Conservation (phyloP, 1,284 basidiomycete genomes). For the Microbotryum lychnidis-dioicae region DNA sequence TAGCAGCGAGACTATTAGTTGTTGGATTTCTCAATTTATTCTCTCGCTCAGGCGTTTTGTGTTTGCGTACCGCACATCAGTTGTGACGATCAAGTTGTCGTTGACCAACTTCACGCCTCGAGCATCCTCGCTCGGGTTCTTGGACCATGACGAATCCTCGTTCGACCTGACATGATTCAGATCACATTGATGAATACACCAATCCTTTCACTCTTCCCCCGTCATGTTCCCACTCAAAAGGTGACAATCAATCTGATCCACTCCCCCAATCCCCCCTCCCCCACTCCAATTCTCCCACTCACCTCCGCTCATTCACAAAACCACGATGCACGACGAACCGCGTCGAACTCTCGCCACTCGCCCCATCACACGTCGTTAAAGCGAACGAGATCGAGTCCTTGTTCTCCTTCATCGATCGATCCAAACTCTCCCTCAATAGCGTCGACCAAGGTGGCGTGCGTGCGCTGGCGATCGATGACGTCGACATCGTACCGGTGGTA, state of each 20-base stretch:
- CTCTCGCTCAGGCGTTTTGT: too few species aligned
- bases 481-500: too few species aligned
- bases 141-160: constrained; percentile 29
- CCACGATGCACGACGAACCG: constrained; percentile 41
- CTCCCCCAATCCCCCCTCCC: background rate
- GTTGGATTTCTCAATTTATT: too few species aligned
- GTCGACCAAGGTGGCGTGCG: too few species aligned
- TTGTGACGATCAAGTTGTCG: constrained; percentile 39
- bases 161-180: constrained; percentile 2
- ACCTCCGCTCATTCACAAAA: constrained; percentile 38
- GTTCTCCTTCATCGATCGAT: constrained; percentile 21
- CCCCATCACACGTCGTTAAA: constrained; percentile 32
- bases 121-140: constrained; percentile 31
- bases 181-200: background rate
- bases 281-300: background rate
- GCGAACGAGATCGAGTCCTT: constrained; percentile 37
- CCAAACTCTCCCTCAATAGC: too few species aligned
- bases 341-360: constrained; percentile 27
- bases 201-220: too few species aligned
- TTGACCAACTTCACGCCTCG: constrained; percentile 33
- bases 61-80: constrained; percentile 35
- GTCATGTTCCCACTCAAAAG: background rate
- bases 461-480: too few species aligned
- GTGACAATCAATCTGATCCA: too few species aligned
- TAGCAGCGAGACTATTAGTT: background rate